Evolutionary conservation across 2,329 filamentous ascomycete genomes (phyloP).

Genomic region (Metarhizium sp.): DNA sequence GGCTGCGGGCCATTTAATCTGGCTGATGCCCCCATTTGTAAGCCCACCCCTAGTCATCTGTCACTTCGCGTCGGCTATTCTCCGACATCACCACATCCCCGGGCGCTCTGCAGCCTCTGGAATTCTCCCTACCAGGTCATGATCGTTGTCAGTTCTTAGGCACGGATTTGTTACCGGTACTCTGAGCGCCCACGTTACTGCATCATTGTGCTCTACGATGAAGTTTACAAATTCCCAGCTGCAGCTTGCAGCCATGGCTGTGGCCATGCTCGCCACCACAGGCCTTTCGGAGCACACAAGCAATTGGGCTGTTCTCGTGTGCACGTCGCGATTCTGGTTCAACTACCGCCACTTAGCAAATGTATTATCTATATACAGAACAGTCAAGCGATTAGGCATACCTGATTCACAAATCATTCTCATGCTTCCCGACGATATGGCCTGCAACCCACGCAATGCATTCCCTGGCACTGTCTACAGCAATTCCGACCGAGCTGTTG

Average conservation of each 20-base stretch:
- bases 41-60: neutral
- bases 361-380: constrained; percentile 93
- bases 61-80: neutral
- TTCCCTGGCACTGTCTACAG: constrained; percentile 98
- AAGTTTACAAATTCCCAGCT: constrained; percentile 37
- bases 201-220: constrained; percentile 28
- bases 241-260: constrained; percentile 37
- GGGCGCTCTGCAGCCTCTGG: no score
- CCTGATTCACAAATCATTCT: constrained; percentile 98
- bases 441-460: constrained; percentile 95
- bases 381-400: constrained; percentile 94
- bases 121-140: no score
- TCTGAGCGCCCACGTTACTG: neutral
- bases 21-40: neutral
- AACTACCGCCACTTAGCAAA: constrained; percentile 98
- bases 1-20: no score
- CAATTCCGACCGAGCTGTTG: constrained; percentile 90
- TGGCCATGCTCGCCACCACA: constrained; percentile 34
- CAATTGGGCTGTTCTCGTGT: constrained; percentile 99
- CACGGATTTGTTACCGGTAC: neutral
- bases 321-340: constrained; percentile 99
- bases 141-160: neutral
- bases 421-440: constrained; percentile 99
- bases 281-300: constrained; percentile 74
- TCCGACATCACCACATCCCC: neutral